A percentile compares a stretch with the other conserved stretches of the same genome.
Evolutionary conservation across 2,329 filamentous ascomycete genomes (phyloP).

Genomic region (Ceratocystis huliohia): DNA sequence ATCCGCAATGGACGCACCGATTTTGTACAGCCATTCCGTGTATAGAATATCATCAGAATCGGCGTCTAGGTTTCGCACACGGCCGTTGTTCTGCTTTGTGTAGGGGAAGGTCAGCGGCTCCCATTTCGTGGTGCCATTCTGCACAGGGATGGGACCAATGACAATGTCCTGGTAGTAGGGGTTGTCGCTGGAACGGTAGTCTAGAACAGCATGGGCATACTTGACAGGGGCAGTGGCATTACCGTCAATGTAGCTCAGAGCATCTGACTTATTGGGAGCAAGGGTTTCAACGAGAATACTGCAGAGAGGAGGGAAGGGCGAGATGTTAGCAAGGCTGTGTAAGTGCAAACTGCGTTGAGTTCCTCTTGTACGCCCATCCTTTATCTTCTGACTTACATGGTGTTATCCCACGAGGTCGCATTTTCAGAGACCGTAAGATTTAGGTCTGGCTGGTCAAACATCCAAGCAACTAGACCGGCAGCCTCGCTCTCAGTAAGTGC

Average conservation of each 20-base stretch:
- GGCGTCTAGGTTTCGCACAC: conserved; percentile 28
- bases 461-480: conserved; percentile 33
- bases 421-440: conserved; percentile 33
- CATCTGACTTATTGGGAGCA: conserved; percentile 37
- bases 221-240: conserved; percentile 28
- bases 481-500: conserved; percentile 32
- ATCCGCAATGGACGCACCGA: conserved; percentile 32
- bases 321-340: not conserved
- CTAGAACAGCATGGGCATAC: conserved; percentile 37
- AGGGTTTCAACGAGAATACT: conserved; percentile 32
- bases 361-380: not conserved
- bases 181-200: conserved; percentile 32
- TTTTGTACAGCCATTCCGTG: conserved; percentile 19
- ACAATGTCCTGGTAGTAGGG: conserved; percentile 38
- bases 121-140: conserved; percentile 28
- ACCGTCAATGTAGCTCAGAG: conserved; percentile 34
- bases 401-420: conserved; percentile 33
- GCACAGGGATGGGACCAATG: conserved; percentile 37
- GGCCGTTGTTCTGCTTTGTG: conserved; percentile 32
- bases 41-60: conserved; percentile 29
- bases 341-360: not conserved
- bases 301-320: too few relatives aligned
- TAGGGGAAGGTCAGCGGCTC: conserved; percentile 33
- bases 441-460: conserved; percentile 33
- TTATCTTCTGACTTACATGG: conserved; percentile 26